These are phyloP conservation scores for Gaertneriomyces sp. DNA, from an alignment of 192 early-diverging fungal species.

Conservation along the genomic window DNA sequence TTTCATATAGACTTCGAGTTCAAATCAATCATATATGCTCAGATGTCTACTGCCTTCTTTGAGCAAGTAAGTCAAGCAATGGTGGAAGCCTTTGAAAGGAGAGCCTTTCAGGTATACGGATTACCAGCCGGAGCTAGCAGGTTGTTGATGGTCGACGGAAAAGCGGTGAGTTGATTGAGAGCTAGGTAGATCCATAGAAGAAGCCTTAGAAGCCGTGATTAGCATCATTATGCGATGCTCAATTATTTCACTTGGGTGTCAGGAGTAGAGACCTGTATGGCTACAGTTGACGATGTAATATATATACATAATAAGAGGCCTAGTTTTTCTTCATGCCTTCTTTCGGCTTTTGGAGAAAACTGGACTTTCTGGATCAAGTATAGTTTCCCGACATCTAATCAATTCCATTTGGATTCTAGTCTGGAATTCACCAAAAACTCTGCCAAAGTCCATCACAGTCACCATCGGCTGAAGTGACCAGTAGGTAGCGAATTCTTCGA, in stretches of 20 bases:
- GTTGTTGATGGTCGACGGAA: neutral
- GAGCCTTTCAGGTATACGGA: conserved; percentile 53
- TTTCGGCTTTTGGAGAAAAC: conserved; percentile 2
- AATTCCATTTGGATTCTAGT: conserved; percentile 48
- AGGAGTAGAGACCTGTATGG: too few species aligned
- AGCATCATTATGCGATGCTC: too few species aligned
- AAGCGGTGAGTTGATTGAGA: too few species aligned
- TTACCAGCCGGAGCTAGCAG: neutral
- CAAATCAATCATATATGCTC: conserved; percentile 72
- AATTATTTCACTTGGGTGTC: too few species aligned
- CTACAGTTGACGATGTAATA: too few species aligned
- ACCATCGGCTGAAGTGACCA: conserved; percentile 57
- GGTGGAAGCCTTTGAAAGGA: conserved; percentile 65
- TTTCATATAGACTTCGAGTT: conserved; percentile 83
- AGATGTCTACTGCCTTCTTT: conserved; percentile 75
- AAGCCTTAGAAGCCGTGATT: too few species aligned
- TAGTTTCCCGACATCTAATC: conserved; percentile 28
- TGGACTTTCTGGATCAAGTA: neutral
- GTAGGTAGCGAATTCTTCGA: conserved; percentile 58
- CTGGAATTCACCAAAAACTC: conserved; percentile 61
- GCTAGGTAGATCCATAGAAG: too few species aligned
- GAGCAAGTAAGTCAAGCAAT: conserved; percentile 70
- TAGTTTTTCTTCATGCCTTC: neutral
- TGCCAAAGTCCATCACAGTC: conserved; percentile 70
- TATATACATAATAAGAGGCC: too few species aligned